Evolutionary conservation across 2,329 filamentous ascomycete species (phyloP).

Genomic region (Diaporthe velutina): DNA sequence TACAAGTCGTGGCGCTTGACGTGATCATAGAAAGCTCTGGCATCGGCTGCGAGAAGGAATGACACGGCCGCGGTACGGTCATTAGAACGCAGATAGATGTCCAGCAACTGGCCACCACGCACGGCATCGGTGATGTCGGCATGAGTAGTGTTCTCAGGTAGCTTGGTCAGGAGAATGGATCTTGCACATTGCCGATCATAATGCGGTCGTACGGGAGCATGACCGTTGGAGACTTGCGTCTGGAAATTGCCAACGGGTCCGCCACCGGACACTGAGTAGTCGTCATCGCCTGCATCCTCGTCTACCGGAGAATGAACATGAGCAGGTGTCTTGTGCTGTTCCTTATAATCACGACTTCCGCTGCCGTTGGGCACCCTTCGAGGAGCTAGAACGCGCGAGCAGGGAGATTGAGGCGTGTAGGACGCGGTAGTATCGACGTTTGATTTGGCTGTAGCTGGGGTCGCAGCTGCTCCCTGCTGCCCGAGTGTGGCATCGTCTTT

Average conservation of each 20-base stretch:
- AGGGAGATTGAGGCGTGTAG: not conserved
- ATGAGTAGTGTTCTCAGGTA: slow-evolving; percentile 73
- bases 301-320: slow-evolving; percentile 39
- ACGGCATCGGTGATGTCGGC: slow-evolving; percentile 74
- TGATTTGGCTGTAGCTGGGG: not conserved
- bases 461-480: slow-evolving; percentile 13
- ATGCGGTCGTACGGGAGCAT: slow-evolving; percentile 40
- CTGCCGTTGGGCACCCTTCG: not conserved
- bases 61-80: slow-evolving; percentile 76
- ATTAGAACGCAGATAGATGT: slow-evolving; percentile 72
- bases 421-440: slow-evolving; percentile 10
- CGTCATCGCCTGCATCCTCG: slow-evolving; percentile 26
- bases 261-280: slow-evolving; percentile 22
- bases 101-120: slow-evolving; percentile 78
- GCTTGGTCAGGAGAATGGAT: slow-evolving; percentile 72
- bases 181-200: slow-evolving; percentile 59
- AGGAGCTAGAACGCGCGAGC: not conserved
- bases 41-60: slow-evolving; percentile 74
- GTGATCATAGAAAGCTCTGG: slow-evolving; percentile 75
- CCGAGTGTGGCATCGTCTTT: slow-evolving; percentile 47
- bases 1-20: slow-evolving; percentile 76
- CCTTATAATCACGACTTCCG: slow-evolving; percentile 25
- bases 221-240: slow-evolving; percentile 33
- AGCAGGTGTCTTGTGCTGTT: slow-evolving; percentile 24
- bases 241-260: slow-evolving; percentile 37